Evolutionary conservation across 2,329 filamentous ascomycete species (phyloP).

Genomic region (Nothomitra cinnamomea): DNA sequence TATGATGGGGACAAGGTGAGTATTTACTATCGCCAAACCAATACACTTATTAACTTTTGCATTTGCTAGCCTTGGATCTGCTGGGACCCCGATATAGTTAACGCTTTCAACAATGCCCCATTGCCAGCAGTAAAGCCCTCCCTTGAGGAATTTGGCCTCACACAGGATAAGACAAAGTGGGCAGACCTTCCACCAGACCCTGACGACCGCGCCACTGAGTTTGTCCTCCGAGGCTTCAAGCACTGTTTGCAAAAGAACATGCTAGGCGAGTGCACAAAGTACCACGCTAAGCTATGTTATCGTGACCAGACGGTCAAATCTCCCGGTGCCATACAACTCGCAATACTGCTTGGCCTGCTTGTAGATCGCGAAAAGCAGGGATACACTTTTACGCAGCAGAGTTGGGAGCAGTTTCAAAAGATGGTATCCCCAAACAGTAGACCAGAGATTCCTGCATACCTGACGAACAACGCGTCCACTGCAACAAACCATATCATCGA

Average conservation of each 20-base stretch:
- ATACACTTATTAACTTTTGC: background rate
- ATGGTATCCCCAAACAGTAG: conserved; percentile 19
- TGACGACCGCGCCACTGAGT: conserved; percentile 5
- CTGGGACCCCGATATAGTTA: conserved; percentile 50
- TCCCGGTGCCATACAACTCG: conserved; percentile 21
- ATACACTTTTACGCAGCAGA: conserved; percentile 22
- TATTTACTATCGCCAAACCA: background rate
- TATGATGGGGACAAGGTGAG: conserved; percentile 56
- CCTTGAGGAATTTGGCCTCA: conserved; percentile 31
- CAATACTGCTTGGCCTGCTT: conserved; percentile 26
- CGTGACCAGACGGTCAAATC: conserved; percentile 28
- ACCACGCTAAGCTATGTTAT: conserved; percentile 47
- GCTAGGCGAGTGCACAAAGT: conserved; percentile 47
- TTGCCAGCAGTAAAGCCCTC: conserved; percentile 30
- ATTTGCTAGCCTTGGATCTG: conserved; percentile 44
- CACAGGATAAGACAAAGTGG: conserved; percentile 31
- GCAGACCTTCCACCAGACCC: conserved; percentile 24
- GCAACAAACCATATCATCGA: conserved; percentile 24
- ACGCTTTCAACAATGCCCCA: conserved; percentile 46
- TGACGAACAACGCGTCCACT: conserved; percentile 15
- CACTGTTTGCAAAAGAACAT: conserved; percentile 41
- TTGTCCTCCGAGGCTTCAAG: conserved; percentile 6
- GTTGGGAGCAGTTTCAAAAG: conserved; percentile 20
- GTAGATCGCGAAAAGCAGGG: conserved; percentile 30
- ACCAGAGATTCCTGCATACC: conserved; percentile 23